Conservation (phyloP, 2,329 filamentous ascomycete species). For the Nannizziopsis barbatae region DNA sequence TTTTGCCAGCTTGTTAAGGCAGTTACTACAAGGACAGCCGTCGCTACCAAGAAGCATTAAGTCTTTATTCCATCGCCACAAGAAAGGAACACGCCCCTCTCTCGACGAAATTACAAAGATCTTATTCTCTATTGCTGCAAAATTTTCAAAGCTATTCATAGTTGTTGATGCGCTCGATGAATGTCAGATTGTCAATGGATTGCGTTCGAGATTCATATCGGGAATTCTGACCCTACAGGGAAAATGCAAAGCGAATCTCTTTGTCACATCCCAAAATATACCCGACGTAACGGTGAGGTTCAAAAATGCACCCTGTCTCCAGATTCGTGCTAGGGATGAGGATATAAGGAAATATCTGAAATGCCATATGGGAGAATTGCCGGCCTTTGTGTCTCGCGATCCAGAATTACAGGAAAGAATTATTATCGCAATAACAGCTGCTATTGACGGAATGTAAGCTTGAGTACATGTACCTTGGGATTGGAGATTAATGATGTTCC, state of each 20-base stretch:
- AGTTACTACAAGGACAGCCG: slow-evolving; percentile 4
- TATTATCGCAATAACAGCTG: slow-evolving; percentile 6
- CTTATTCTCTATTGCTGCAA: not conserved
- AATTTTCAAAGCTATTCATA: slow-evolving; percentile 14
- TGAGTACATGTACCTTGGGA: slow-evolving; percentile 14
- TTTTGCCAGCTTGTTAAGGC: slow-evolving; percentile 7
- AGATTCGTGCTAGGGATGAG: slow-evolving; percentile 6
- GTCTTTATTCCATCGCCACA: slow-evolving; percentile 10
- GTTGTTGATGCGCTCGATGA: slow-evolving; percentile 20
- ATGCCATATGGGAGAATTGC: slow-evolving; percentile 8
- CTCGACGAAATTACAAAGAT: slow-evolving; percentile 9
- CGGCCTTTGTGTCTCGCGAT: slow-evolving; percentile 7
- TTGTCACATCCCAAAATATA: slow-evolving; percentile 11
- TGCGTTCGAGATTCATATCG: slow-evolving; percentile 2
- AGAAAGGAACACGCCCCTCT: not conserved
- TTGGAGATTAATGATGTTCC: not conserved
- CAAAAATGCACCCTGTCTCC: not conserved
- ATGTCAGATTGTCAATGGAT: slow-evolving; percentile 4
- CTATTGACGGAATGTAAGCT: slow-evolving; percentile 19
- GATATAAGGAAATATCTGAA: slow-evolving; percentile 14
- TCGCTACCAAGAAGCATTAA: slow-evolving; percentile 6
- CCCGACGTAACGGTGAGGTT: slow-evolving; percentile 10
- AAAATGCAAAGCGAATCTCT: not conserved
- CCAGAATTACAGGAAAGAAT: slow-evolving; percentile 13
- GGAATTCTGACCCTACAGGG: slow-evolving; percentile 1